Base-by-base conservation (phyloP, 768 basidiomycete species). In the Lentinula guzmanii region DNA sequence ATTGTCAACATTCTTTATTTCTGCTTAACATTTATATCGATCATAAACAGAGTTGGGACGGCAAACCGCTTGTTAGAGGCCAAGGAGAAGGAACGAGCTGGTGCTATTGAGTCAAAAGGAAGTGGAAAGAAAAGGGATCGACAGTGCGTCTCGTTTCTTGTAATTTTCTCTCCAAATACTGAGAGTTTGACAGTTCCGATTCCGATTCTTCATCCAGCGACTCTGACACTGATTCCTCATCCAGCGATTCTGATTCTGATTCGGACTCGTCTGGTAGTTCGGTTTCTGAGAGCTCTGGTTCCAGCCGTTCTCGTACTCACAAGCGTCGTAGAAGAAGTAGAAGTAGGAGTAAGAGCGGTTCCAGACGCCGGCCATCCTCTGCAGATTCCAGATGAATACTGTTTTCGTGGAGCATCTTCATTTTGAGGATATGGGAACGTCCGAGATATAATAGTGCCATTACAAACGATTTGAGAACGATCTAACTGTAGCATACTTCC, bases 1-100 rank as follows among this genome's bases (percentile, higher is more conserved):
- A 52, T 63, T 28, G 60, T 16, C 18, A 35, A 34, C 28, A 43
- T 35, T 3, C 1, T 18, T 5, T 1, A 52, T 10, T 37, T 51
- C 5, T 43, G 7, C 3, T 24, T 15, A 34, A 28, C 60, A 15
- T 43, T 5, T 55, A 39, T 50, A 39, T 39, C 37, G 1, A 39
- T 13, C 1, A 1, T 39, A 8, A 39, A 8, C 64, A 91, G 91
- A 68, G 81, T 73, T 21, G 93, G 93, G 1, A 86, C 85, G n/a
- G 94, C 94, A 21, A 87, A 94, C 69, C 85, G 82, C 67, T 95
- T 97, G 45, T 70, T 97, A 31, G 89, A 88, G 68, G 84, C 80
- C 21, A 94, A 90, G 68, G 92, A 94, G 72, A 91, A 89, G 70
- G 87, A 87, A 65, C 75, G 91, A 42, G 41, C 77, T 77, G 63